phyloP scores from a whole-genome alignment of 2,329 filamentous ascomycete genomes.

The Arthrobotrys musiformis region DNA sequence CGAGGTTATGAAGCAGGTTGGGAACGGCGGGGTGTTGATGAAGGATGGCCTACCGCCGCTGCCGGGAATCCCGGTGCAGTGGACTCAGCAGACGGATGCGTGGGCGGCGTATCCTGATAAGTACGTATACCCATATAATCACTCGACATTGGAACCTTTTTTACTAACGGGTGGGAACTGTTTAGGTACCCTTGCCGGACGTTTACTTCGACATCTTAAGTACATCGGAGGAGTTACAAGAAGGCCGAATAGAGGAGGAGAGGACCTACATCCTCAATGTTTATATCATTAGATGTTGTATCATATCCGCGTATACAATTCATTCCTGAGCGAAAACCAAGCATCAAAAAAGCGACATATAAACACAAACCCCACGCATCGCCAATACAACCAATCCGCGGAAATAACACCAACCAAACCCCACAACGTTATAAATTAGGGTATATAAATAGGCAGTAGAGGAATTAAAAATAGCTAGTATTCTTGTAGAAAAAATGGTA shows the following conservation, averaged over 20 bases:
- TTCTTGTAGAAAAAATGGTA: slow-evolving; percentile 29
- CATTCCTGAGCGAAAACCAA: background rate
- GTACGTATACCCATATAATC: slow-evolving; percentile 67
- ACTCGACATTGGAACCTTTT: slow-evolving; percentile 59
- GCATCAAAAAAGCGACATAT: background rate
- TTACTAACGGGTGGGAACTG: slow-evolving; percentile 18
- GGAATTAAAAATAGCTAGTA: slow-evolving; percentile 38
- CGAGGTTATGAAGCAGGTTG: slow-evolving; percentile 76
- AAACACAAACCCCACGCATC: too few species aligned
- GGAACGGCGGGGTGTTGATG: slow-evolving; percentile 70
- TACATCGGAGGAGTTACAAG: background rate
- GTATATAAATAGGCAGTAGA: background rate
- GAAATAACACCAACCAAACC: background rate
- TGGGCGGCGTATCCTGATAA: slow-evolving; percentile 77
- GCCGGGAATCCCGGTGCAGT: slow-evolving; percentile 73
- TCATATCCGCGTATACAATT: slow-evolving; percentile 19
- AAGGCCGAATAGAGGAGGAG: background rate
- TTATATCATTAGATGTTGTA: slow-evolving; percentile 12
- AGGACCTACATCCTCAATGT: background rate
- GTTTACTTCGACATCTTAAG: slow-evolving; percentile 7
- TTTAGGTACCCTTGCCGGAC: slow-evolving; percentile 72
- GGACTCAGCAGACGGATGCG: slow-evolving; percentile 66
- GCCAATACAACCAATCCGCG: too few species aligned
- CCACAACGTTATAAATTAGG: too few species aligned
- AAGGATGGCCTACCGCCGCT: slow-evolving; percentile 85